Base-by-base conservation (phyloP, 176 grass and related monocot genomes). In the Elaeis guineensis region DNA sequence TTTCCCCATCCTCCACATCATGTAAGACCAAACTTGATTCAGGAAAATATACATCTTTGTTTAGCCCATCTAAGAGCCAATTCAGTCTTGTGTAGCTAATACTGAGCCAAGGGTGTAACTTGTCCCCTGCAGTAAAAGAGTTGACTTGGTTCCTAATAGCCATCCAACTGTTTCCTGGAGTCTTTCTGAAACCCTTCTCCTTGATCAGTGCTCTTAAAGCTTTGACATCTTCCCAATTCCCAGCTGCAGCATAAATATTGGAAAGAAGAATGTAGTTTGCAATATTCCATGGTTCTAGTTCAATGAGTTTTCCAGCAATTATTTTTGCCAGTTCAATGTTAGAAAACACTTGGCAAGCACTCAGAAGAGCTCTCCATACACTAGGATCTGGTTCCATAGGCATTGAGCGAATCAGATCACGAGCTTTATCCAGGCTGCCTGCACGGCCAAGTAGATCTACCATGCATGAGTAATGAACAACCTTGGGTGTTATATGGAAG, bases 251-350 rank as follows among this genome's bases (percentile, higher is more conserved):
- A 72, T 72, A 62, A 22, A 72, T 62, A 28, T 72, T 72, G 59
- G 70, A 62, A 8, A 59, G 50, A 54, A 72, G 70, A 52, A 72
- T 62, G 58, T 72, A 72, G 50, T 72, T 72, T 63, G 58, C 44
- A 62, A 72, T 72, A 9, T 62, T 72, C 50, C 21, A 50, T n/a
- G 59, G 70, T 54, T 62, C 70, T 22, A 72, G 20, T 54, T 72
- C 58, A 54, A 72, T 24, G 3, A 72, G 70, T 25, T 72, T 72
- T 72, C 22, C 70, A 62, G 58, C 59, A 44, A 72, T 24, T 62
- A 28, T 35, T 21, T 58, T 72, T 39, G 70, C 69, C 58, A 71
- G 69, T 25, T 71, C 57, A 19, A 51, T 30, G n/a, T 71, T 52
- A 20, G 16, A 30, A 18, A 25, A 52, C 30, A 61, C 24, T 30